Evolutionary conservation across 2,329 filamentous ascomycete genomes (phyloP), one percentile per base, ranked within the genome.

Genomic region (Ophiostoma angusticollis): DNA sequence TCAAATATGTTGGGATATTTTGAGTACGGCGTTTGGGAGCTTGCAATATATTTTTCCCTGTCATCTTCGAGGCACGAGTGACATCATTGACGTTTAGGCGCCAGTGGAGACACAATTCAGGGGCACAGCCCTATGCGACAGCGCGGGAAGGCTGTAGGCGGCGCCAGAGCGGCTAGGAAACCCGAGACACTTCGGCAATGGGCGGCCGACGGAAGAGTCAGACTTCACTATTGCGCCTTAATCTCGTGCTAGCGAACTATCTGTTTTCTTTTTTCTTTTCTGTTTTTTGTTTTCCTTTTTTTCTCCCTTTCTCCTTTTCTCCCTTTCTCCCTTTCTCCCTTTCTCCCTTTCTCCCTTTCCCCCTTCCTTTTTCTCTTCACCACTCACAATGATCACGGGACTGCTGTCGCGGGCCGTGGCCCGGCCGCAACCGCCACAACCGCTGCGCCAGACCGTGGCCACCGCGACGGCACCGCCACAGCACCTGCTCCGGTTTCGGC

Each of bases 361-460:
- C 14, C 25, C n/a, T 23, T 9, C 30, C 4, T 14, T 11, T 31
- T 13, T 28, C 23, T 14, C 21, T n/a, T n/a, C n/a, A n/a, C n/a
- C n/a, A n/a, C n/a, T n/a, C n/a, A n/a, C 22, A 12, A 41, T 38
- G 38, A 37, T 24, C n/a, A 31, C 24, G n/a, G 39, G 28, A 6
- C 23, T 37, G 32, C 22, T 43, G 39, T 32, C n/a, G 30, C 37
- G 41, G 16, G 19, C 35, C 8, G 18, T 43, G 11, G 35, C 24
- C 37, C 41, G 41, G 28, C 34, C 37, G 13, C 37, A 30, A 31
- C 30, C 41, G 16, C 22, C 37, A 35, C 37, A 35, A n/a, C 34
- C 4, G 19, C 33, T 25, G 16, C 40, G 11, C 23, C 23, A 27
- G 22, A 35, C 22, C 25, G 18, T 11, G 8, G 12, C 13, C 28